Percentiles rank a stretch among this genome's conserved stretches.
phyloP scores from a whole-genome alignment of 345 rosid genomes.

The Ceriops zippeliana region DNA sequence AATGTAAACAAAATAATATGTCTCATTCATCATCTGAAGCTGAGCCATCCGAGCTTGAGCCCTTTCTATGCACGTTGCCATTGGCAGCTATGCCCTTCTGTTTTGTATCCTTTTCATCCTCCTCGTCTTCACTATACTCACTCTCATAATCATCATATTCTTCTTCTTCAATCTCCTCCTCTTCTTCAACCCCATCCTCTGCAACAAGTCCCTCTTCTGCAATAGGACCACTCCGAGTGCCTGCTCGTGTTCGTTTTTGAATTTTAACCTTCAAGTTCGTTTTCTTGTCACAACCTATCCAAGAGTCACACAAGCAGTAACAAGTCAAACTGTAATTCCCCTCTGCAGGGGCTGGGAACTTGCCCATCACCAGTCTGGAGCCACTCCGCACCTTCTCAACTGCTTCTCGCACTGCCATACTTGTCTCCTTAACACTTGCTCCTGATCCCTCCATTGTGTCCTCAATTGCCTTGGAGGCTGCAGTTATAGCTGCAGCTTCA shows the following conservation, averaged over 20 bases:
- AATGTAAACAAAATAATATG: conserved; percentile 18
- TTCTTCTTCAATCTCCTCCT: conserved; percentile 86
- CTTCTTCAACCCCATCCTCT: conserved; percentile 93
- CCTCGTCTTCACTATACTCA: conserved; percentile 93
- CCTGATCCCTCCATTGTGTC: conserved; percentile 94
- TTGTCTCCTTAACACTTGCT: conserved; percentile 69
- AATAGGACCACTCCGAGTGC: conserved; percentile 55
- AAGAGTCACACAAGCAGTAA: conserved; percentile 83
- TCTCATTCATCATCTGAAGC: conserved; percentile 68
- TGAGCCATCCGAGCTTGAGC: conserved; percentile 64
- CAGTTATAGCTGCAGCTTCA: conserved; percentile 67
- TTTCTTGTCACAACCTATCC: conserved; percentile 91
- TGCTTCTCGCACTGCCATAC: conserved; percentile 57
- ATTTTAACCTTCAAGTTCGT: conserved; percentile 67
- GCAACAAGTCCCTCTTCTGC: conserved; percentile 65
- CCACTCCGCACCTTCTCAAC: conserved; percentile 79
- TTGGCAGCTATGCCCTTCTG: conserved; percentile 55
- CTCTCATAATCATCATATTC: conserved; percentile 89
- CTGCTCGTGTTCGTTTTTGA: conserved; percentile 81
- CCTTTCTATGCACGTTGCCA: conserved; percentile 45
- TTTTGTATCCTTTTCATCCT: conserved; percentile 56
- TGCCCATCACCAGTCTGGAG: conserved; percentile 85
- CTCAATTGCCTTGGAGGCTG: conserved; percentile 86
- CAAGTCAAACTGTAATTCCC: conserved; percentile 86
- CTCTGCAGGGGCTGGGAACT: conserved; percentile 78